Conservation (phyloP, 192 early-diverging fungal genomes). For the Entophlyctis luteolus region DNA sequence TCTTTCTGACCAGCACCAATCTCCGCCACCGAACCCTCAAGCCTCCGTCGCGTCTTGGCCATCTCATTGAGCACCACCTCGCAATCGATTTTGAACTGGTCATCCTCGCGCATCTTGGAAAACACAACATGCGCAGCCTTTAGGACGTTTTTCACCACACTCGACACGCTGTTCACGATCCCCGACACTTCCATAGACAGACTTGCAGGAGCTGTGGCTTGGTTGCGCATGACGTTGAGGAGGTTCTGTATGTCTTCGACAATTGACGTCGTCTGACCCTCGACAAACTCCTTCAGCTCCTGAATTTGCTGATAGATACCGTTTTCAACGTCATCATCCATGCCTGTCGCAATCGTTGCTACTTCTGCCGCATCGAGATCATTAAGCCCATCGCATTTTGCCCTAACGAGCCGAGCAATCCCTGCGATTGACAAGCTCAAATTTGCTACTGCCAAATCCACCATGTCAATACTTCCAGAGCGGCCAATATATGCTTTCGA, state of each 20-base stretch:
- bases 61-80: constrained; percentile 4
- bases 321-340: background rate
- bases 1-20: background rate
- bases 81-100: background rate
- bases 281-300: constrained; percentile 16
- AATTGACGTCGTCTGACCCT: constrained; percentile 12
- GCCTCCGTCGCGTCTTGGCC: constrained; percentile 2
- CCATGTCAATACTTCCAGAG: background rate
- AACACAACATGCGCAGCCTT: constrained; percentile 8
- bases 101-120: background rate
- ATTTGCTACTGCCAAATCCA: background rate
- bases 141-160: constrained; percentile 7
- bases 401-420: background rate
- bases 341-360: too few relatives aligned
- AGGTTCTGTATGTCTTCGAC: constrained; percentile 17
- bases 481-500: background rate
- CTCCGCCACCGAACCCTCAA: constrained; percentile 8
- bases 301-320: background rate
- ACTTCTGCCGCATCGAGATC: background rate
- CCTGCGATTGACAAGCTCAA: background rate
- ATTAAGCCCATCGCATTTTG: background rate
- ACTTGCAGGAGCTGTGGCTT: too few relatives aligned
- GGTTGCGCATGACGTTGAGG: background rate
- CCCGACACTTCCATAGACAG: background rate
- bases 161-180: background rate